Conservation (phyloP, 23 red algal species). For the Agarophyton chilense region DNA sequence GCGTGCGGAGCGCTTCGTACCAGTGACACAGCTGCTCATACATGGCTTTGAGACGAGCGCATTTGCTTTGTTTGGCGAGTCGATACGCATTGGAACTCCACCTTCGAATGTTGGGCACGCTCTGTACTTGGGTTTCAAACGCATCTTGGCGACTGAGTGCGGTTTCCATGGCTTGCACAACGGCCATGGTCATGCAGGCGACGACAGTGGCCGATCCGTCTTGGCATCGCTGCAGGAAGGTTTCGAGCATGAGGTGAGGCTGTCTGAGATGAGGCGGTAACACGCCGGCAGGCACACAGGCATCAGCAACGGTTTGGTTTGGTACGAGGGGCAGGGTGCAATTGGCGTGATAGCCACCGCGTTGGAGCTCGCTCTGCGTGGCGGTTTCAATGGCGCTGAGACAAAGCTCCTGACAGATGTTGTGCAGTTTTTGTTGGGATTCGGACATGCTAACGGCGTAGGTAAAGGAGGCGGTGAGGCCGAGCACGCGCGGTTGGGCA, state of each 20-base stretch:
- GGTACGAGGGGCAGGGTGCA: not conserved
- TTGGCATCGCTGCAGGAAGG: conserved; percentile 15
- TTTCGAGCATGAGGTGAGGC: conserved; percentile 50
- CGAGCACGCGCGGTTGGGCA: conserved; percentile 11
- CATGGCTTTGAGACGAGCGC: not conserved
- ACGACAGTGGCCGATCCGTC: not conserved
- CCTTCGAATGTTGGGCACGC: not conserved
- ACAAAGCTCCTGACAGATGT: conserved; percentile 12
- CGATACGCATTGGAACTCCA: conserved; percentile 15
- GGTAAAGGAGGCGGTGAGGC: conserved; percentile 25
- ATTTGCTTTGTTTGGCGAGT: not conserved
- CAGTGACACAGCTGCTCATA: conserved; percentile 36
- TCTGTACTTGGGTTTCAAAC: not conserved
- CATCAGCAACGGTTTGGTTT: not conserved
- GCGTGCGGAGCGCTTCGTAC: conserved; percentile 50
- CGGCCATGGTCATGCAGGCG: not conserved
- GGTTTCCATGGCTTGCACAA: conserved; percentile 24
- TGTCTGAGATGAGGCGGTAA: not conserved
- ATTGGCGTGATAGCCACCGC: not conserved
- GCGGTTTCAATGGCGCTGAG: not conserved
- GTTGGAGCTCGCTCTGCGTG: not conserved
- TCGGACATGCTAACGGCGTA: not conserved
- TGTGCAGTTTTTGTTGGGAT: not conserved
- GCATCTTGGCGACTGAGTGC: not conserved
- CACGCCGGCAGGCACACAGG: not conserved